phyloP scores from a whole-genome alignment of 306 rosid genomes.

The Morella rubra region DNA sequence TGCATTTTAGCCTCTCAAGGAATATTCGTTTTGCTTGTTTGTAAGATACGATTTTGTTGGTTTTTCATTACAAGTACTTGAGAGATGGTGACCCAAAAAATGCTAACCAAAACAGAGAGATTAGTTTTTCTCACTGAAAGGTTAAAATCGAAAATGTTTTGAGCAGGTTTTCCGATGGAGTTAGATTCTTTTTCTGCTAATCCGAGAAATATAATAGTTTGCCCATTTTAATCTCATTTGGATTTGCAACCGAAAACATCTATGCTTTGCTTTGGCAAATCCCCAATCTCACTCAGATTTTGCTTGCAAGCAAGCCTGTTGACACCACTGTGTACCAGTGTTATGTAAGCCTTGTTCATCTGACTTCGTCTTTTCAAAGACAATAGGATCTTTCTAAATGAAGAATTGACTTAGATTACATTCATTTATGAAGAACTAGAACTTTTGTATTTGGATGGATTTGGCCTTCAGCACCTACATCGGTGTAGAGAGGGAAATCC shows the following conservation, averaged over 20 bases:
- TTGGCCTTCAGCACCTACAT: not conserved
- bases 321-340: not conserved
- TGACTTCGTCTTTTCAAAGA: not conserved
- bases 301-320: not conserved
- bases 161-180: not conserved
- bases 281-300: not conserved
- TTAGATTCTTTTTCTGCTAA: not conserved
- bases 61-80: not conserved
- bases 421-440: not conserved
- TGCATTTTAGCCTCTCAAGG: not conserved
- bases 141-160: not conserved
- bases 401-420: no score
- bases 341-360: not conserved
- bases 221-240: not conserved
- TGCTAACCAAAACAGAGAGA: not conserved
- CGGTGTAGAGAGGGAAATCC: not conserved
- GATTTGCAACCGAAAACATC: not conserved
- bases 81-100: not conserved
- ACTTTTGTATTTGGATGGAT: not conserved
- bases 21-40: not conserved
- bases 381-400: not conserved
- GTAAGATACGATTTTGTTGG: not conserved
- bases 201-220: not conserved
- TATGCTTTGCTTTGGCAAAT: not conserved
- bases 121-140: not conserved